These are phyloP conservation scores for Fomitopsis betulina DNA, from an alignment of 1,284 basidiomycete species.

Conservation along the genomic window DNA sequence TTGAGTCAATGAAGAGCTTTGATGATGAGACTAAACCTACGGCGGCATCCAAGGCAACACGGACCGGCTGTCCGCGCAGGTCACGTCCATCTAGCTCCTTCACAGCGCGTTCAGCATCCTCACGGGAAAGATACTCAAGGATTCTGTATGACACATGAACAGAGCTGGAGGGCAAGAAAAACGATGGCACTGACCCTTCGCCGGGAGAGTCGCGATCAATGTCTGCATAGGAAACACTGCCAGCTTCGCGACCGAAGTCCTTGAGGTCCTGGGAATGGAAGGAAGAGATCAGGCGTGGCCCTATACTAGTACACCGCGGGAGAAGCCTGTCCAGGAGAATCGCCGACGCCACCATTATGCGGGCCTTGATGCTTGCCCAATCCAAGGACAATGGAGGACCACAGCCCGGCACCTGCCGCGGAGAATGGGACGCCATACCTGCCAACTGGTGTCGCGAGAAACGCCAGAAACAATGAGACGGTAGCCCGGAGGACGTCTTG, in stretches of 20 bases:
- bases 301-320: background rate
- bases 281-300: background rate
- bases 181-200: slow-evolving; percentile 65
- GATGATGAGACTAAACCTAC: slow-evolving; percentile 35
- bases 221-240: slow-evolving; percentile 89
- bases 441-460: slow-evolving; percentile 93
- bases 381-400: slow-evolving; percentile 1
- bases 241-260: slow-evolving; percentile 91
- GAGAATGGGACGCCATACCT: slow-evolving; percentile 55
- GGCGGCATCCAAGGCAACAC: slow-evolving; percentile 64
- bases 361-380: background rate
- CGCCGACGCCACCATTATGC: background rate
- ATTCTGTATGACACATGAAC: slow-evolving; percentile 45
- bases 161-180: slow-evolving; percentile 3
- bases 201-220: slow-evolving; percentile 82
- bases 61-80: slow-evolving; percentile 75
- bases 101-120: slow-evolving; percentile 90
- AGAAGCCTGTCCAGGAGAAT: background rate
- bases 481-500: slow-evolving; percentile 75
- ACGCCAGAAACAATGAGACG: slow-evolving; percentile 84
- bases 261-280: slow-evolving; percentile 76
- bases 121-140: slow-evolving; percentile 83
- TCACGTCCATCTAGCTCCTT: slow-evolving; percentile 81
- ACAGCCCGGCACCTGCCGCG: background rate
- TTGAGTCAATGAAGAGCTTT: background rate